Conservation (phyloP, 345 rosid genomes). For the Eucalyptus lansdowneana region DNA sequence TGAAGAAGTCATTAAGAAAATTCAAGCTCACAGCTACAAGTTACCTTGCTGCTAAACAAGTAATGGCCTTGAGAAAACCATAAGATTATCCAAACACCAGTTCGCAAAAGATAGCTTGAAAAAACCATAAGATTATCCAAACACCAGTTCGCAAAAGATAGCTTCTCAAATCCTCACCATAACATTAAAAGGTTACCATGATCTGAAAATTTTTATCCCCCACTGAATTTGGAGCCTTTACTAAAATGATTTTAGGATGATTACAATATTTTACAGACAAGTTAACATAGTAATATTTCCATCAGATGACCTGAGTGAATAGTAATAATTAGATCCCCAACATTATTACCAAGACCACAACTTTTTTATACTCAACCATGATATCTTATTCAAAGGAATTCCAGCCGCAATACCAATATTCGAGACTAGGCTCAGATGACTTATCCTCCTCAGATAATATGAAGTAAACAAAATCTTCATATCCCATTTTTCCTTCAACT, state of each 20-base stretch:
- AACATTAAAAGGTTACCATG: background rate
- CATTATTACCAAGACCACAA: background rate
- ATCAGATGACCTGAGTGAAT: background rate
- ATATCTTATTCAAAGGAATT: background rate
- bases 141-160: background rate
- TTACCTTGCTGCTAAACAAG: background rate
- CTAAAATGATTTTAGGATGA: background rate
- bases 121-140: background rate
- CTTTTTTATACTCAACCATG: background rate
- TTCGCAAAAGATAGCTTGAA: background rate
- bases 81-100: background rate
- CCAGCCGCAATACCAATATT: conserved; percentile 52
- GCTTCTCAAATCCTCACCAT: background rate
- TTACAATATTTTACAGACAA: background rate
- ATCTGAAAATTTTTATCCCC: background rate
- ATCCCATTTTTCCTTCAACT: conserved; percentile 87
- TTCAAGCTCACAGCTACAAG: background rate
- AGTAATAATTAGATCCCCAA: background rate
- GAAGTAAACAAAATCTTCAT: conserved; percentile 94
- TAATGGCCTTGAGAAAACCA: background rate
- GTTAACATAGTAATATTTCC: background rate
- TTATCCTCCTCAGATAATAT: conserved; percentile 95
- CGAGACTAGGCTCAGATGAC: conserved; percentile 92
- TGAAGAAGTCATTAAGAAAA: background rate
- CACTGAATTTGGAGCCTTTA: background rate